Evolutionary conservation across 2,329 filamentous ascomycete genomes (phyloP), one percentile per base, ranked within the genome.

Genomic region (Aspergillus sp.): DNA sequence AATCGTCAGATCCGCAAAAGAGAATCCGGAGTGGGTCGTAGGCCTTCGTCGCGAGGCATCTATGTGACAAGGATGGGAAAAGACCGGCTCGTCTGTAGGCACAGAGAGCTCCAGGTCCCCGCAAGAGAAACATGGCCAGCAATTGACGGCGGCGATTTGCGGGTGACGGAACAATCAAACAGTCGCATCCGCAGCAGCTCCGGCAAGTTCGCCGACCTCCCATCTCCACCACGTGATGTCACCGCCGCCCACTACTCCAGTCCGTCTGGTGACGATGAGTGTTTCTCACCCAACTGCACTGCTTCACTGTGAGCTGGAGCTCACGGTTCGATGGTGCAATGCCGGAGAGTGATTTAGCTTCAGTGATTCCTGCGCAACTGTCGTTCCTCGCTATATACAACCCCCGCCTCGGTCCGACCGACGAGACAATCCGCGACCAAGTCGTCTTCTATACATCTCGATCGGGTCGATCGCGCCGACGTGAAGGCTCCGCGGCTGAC

Each of bases 361-460:
- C 72, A 57, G 76, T 90, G 65, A 80, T 88, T 36, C 93, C 95
- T 47, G 94, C 94, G 38, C 91, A 91, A 72, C 86, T 98, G 30
- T 90, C 91, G 69, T 98, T 95, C 76, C 85, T 99, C 49, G 88
- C 94, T 74, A 96, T 99, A 74, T 99, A 96, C 83, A 98, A 96
- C 75, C 95, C 96, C 36, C 87, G 89, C 5, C 84, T 96, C 48
- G 89, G 90, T 69, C 83, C 74, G 38, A 85, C 84, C 74, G 90
- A 92, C 73, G 89, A 92, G 72, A 90, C 88, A 2, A 80, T 93
- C 64, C 81, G 85, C 54, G 84, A 94, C 69, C 91, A 99, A 78
- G 91, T 98, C 64, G 91, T 97, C 68, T 99, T 97, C 81, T 97
- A 96, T 79, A 90, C 90, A 69, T 92, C 91, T 5, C 71, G 70